Percentiles rank a stretch among this genome's conserved stretches.
These are phyloP conservation scores for Pseudonectria buxi DNA, from an alignment of 2,329 filamentous ascomycete genomes.

Conservation along the genomic window DNA sequence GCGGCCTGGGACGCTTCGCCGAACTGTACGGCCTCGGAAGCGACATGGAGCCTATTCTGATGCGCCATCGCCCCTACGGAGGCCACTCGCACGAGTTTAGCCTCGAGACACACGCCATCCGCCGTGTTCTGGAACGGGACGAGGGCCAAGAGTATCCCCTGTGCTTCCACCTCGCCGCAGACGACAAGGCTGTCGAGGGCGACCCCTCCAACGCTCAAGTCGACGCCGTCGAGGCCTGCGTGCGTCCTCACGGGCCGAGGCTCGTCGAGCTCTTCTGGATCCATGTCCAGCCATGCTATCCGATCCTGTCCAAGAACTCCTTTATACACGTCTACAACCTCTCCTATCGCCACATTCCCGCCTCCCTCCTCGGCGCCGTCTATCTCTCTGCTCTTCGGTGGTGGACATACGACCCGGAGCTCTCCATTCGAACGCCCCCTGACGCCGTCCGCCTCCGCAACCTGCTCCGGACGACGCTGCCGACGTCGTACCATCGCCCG, in stretches of 20 bases:
- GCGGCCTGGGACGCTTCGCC: slow-evolving; percentile 19
- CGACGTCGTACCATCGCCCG: slow-evolving; percentile 23
- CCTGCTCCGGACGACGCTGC: slow-evolving; percentile 18
- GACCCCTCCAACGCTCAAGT: slow-evolving; percentile 18
- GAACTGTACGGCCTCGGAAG: slow-evolving; percentile 28
- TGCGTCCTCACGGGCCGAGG: slow-evolving; percentile 51
- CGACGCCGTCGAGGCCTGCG: slow-evolving; percentile 48
- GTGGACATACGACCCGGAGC: slow-evolving; percentile 40
- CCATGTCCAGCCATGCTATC: slow-evolving; percentile 48
- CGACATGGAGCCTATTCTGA: slow-evolving; percentile 29
- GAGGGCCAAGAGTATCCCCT: slow-evolving; percentile 25
- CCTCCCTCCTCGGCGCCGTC: slow-evolving; percentile 46
- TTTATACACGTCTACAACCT: slow-evolving; percentile 46
- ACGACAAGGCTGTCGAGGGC: slow-evolving; percentile 23
- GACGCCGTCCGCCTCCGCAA: slow-evolving; percentile 17
- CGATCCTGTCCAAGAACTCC: slow-evolving; percentile 46
- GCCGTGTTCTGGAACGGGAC: slow-evolving; percentile 47
- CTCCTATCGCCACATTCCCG: slow-evolving; percentile 44
- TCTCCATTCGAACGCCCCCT: slow-evolving; percentile 22
- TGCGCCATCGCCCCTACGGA: slow-evolving; percentile 45
- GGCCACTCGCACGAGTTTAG: slow-evolving; percentile 30
- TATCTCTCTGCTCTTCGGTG: slow-evolving; percentile 49
- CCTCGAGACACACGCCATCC: slow-evolving; percentile 56
- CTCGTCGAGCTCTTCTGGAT: slow-evolving; percentile 57
- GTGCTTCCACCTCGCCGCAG: slow-evolving; percentile 27